Evolutionary conservation across 83 land plant genomes (phyloP).

Genomic region (Thuja plicata): DNA sequence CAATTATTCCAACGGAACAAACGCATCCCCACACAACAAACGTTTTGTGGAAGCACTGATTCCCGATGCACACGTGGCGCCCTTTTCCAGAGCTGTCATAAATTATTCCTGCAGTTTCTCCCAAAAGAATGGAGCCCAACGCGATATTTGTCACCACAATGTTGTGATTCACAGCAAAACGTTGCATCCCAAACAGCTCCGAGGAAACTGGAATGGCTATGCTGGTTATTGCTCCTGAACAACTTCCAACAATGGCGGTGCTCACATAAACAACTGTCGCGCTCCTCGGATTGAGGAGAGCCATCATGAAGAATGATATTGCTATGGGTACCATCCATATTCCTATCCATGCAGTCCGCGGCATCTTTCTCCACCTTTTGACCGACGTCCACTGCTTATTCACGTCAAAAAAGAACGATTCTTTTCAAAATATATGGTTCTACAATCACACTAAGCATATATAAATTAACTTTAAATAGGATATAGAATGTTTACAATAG

Average conservation of each 20-base stretch:
- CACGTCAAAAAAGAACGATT: background rate
- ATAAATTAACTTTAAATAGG: too few species aligned
- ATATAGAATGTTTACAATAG: background rate
- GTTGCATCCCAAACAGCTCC: constrained; percentile 51
- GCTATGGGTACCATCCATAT: constrained; percentile 40
- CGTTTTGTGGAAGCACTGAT: constrained; percentile 35
- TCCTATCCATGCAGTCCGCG: constrained; percentile 56
- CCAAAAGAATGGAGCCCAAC: constrained; percentile 50
- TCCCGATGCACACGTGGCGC: constrained; percentile 40
- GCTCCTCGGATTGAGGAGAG: constrained; percentile 3
- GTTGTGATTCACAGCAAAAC: constrained; percentile 57
- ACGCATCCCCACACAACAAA: constrained; percentile 49
- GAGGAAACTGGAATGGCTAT: constrained; percentile 57
- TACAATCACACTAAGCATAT: too few species aligned
- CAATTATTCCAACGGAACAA: constrained; percentile 27
- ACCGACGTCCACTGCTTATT: background rate
- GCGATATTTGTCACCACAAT: constrained; percentile 66
- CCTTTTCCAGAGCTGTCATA: constrained; percentile 34
- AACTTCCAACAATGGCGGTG: constrained; percentile 46
- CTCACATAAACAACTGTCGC: constrained; percentile 13
- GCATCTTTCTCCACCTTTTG: background rate
- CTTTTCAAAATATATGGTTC: background rate
- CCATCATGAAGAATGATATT: constrained; percentile 47
- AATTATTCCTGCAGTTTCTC: constrained; percentile 41
- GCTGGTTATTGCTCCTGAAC: constrained; percentile 51